These are phyloP conservation scores for Debaryomyces sp. DNA, from an alignment of 1,139 yeast genomes.

Conservation along the genomic window DNA sequence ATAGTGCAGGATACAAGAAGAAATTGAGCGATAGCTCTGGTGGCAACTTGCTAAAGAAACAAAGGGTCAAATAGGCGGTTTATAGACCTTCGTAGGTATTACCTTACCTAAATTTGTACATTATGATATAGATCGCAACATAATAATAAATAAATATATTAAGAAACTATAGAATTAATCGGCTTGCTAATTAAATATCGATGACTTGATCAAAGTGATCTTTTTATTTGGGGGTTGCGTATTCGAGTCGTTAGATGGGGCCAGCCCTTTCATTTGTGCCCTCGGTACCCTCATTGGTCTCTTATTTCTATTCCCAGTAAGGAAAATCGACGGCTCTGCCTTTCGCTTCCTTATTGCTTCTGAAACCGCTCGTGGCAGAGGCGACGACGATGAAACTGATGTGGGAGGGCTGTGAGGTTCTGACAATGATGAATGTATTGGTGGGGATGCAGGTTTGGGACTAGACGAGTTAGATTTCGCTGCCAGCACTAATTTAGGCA, in stretches of 20 bases:
- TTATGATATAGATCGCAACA: not conserved
- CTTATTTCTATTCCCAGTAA: slow-evolving; percentile 17
- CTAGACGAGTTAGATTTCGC: not conserved
- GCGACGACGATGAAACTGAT: slow-evolving; percentile 1
- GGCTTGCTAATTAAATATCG: slow-evolving; percentile 28
- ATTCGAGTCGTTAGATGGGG: not conserved
- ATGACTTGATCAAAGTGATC: slow-evolving; percentile 25
- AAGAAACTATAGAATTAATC: not conserved
- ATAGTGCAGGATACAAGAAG: slow-evolving; percentile 27
- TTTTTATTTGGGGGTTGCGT: slow-evolving; percentile 5
- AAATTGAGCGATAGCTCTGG: slow-evolving; percentile 27
- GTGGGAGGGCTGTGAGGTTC: slow-evolving; percentile 9
- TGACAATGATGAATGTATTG: not conserved
- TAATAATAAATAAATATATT: not conserved
- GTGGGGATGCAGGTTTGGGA: slow-evolving; percentile 1
- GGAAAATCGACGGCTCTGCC: slow-evolving; percentile 26
- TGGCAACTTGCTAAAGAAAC: slow-evolving; percentile 31
- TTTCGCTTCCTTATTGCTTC: slow-evolving; percentile 12
- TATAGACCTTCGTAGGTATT: not conserved
- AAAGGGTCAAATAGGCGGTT: slow-evolving; percentile 14
- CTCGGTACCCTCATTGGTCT: slow-evolving; percentile 11
- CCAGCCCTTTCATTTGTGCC: not conserved
- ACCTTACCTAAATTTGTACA: not conserved
- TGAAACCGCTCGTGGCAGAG: not conserved
- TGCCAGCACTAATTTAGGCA: not conserved